Evolutionary conservation across 2,329 filamentous ascomycete genomes (phyloP).

Genomic region (Ceratocystis huliohia): DNA sequence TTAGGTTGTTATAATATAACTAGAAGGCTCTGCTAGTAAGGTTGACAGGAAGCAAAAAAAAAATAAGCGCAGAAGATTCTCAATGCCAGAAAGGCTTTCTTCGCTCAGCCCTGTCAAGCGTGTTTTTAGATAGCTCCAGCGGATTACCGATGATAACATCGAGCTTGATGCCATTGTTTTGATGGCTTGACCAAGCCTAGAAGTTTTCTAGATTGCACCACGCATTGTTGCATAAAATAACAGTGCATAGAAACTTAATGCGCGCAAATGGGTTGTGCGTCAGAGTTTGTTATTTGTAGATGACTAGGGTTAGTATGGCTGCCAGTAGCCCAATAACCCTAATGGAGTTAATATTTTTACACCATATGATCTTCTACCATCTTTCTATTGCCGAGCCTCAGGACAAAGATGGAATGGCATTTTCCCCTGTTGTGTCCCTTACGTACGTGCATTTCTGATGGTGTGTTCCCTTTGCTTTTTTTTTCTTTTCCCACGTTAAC

Average conservation of each 20-base stretch:
- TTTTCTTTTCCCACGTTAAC: not conserved
- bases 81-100: too few species aligned
- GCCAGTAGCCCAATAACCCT: accelerated
- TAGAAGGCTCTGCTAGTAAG: not conserved
- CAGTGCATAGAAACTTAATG: not conserved
- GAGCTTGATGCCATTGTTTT: not conserved
- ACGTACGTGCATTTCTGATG: too few species aligned
- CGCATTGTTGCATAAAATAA: not conserved
- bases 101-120: too few species aligned
- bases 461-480: not conserved
- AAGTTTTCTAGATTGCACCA: not conserved
- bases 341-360: too few species aligned
- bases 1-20: not conserved
- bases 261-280: not conserved
- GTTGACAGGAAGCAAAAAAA: too few species aligned
- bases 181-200: not conserved
- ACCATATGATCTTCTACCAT: too few species aligned
- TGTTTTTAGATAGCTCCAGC: too few species aligned
- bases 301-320: not conserved
- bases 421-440: too few species aligned
- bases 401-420: too few species aligned
- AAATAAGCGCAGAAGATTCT: too few species aligned
- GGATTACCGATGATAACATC: too few species aligned
- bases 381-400: not conserved
- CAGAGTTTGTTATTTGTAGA: not conserved